These are phyloP conservation scores for Scenedesmus sp. DNA, from an alignment of 163 green algal genomes.

Conservation along the genomic window DNA sequence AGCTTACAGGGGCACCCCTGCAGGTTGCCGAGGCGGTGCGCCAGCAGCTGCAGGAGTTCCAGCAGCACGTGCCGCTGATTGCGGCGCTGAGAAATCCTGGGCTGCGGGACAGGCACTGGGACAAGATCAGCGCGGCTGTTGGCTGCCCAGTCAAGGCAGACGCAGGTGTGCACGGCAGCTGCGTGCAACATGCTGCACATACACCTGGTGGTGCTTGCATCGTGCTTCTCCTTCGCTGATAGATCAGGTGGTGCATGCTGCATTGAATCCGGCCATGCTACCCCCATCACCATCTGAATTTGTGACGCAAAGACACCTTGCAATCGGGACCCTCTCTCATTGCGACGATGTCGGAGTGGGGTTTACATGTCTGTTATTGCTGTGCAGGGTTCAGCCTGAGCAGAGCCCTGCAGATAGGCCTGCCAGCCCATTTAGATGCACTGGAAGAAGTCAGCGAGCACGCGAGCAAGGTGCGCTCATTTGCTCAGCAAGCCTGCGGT, in stretches of 20 bases:
- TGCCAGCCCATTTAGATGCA: slow-evolving; percentile 69
- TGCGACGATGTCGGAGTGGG: no score
- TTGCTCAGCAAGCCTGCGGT: background rate
- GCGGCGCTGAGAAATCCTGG: slow-evolving; percentile 83
- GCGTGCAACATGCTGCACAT: background rate
- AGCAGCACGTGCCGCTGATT: slow-evolving; percentile 78
- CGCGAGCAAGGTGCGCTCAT: slow-evolving; percentile 70
- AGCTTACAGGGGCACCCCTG: slow-evolving; percentile 63
- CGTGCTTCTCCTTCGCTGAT: background rate
- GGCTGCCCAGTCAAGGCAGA: slow-evolving; percentile 83
- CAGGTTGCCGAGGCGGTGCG: slow-evolving; percentile 61
- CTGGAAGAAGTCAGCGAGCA: slow-evolving; percentile 85
- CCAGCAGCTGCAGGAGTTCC: slow-evolving; percentile 63
- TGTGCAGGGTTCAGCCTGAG: slow-evolving; percentile 76
- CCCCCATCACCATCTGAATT: background rate
- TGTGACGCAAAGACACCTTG: background rate
- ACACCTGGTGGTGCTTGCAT: background rate
- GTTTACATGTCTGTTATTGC: background rate
- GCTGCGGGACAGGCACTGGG: slow-evolving; percentile 84
- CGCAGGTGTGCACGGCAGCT: slow-evolving; percentile 58
- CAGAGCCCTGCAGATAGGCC: slow-evolving; percentile 79
- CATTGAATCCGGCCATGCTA: no score
- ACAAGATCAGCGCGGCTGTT: slow-evolving; percentile 73
- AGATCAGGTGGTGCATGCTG: background rate
- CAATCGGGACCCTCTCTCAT: no score